Evolutionary conservation across 2,329 filamentous ascomycete species (phyloP).

Genomic region (Colletotrichum chrysophilum): DNA sequence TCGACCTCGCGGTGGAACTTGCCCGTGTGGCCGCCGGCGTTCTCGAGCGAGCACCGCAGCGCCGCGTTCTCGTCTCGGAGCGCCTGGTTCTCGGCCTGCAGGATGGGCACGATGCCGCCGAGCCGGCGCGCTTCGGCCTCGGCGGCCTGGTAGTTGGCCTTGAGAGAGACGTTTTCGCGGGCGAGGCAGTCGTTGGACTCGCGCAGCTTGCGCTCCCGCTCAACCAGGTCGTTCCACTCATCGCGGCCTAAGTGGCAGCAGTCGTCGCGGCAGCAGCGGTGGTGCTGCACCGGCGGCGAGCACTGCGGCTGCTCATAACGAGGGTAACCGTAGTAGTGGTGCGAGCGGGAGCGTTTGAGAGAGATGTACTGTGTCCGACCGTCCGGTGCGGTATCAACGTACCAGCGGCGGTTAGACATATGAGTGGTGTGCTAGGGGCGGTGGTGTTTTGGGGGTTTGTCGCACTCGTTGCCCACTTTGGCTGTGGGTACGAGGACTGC

Average conservation of each 20-base stretch:
- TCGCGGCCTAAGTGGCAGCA: conserved; percentile 39
- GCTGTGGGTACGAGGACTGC: neutral
- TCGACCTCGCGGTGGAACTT: conserved; percentile 36
- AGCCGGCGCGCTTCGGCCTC: conserved; percentile 41
- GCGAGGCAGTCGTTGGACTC: conserved; percentile 38
- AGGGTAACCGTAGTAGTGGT: conserved; percentile 33
- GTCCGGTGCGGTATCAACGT: conserved; percentile 37
- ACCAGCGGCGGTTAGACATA: conserved; percentile 40
- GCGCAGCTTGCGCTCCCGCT: conserved; percentile 39
- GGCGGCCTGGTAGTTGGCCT: conserved; percentile 37
- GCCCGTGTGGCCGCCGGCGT: conserved; percentile 31
- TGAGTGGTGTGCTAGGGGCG: conserved; percentile 1
- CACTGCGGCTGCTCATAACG: conserved; percentile 26
- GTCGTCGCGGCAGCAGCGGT: conserved; percentile 30
- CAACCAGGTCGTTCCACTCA: conserved; percentile 41
- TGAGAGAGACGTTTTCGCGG: conserved; percentile 36
- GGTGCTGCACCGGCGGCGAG: neutral
- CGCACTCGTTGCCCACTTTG: conserved; percentile 19
- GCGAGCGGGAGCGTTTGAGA: conserved; percentile 44
- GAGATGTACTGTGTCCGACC: conserved; percentile 42
- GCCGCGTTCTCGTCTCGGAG: conserved; percentile 44
- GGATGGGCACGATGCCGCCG: conserved; percentile 36
- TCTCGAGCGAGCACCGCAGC: conserved; percentile 42
- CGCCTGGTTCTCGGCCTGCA: conserved; percentile 40
- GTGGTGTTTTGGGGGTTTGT: neutral